phyloP scores from a whole-genome alignment of 495 filamentous ascomycete genomes.

The Podospora didyma region DNA sequence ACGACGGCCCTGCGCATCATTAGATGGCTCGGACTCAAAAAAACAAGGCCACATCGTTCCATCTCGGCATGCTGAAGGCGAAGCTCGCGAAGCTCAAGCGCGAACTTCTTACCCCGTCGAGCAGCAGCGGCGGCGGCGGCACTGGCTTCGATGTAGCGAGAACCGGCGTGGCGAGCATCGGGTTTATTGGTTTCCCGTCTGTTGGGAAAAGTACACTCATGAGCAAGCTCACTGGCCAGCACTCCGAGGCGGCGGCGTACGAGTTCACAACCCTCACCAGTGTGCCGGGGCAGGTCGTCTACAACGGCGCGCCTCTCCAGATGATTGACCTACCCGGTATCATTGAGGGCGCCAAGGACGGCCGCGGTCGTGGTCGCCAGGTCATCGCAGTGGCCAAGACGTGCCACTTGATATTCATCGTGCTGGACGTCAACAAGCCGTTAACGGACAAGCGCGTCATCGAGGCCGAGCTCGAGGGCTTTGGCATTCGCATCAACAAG shows the following conservation, averaged over 20 bases:
- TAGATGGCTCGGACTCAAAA: constrained; percentile 97
- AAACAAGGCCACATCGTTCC: constrained; percentile 93
- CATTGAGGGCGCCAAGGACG: constrained; percentile 97
- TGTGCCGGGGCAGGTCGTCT: constrained; percentile 92
- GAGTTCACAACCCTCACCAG: constrained; percentile 98
- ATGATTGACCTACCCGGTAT: constrained; percentile 99
- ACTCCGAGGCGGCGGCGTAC: constrained; percentile 95
- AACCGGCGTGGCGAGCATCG: constrained; percentile 94
- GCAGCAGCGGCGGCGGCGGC: constrained; percentile 79
- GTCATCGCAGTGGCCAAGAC: constrained; percentile 99
- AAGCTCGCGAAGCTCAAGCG: constrained; percentile 97
- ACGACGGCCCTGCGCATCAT: constrained; percentile 11
- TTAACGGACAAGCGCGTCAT: constrained; percentile 96
- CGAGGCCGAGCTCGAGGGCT: constrained; percentile 94
- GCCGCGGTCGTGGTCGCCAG: constrained; percentile 95
- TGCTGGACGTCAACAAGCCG: constrained; percentile 97
- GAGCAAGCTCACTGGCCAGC: constrained; percentile 89
- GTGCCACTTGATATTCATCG: constrained; percentile 97
- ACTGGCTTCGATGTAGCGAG: constrained; percentile 97
- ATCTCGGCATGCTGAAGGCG: constrained; percentile 88
- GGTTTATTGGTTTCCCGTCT: constrained; percentile 84
- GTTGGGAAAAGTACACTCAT: constrained; percentile 98
- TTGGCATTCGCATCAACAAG: constrained; percentile 98
- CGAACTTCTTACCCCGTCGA: constrained; percentile 84
- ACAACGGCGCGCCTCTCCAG: constrained; percentile 89